Evolutionary conservation across 1,284 basidiomycete genomes (phyloP).

Genomic region (Singerocomus inundabilis): DNA sequence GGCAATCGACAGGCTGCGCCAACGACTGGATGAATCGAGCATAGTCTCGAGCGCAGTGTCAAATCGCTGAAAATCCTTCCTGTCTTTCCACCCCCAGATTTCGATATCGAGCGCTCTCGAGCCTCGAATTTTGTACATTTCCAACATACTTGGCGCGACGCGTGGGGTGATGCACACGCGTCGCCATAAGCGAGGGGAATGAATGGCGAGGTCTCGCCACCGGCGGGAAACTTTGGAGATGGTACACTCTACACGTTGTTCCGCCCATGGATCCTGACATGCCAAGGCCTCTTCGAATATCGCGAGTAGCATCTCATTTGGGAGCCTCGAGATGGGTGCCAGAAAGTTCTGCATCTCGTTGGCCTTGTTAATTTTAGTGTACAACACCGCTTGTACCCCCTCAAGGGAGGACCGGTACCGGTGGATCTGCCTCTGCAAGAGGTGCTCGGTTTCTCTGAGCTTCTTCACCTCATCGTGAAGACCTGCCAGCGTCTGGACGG

Average conservation of each 20-base stretch:
- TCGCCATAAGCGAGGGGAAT: constrained; percentile 30
- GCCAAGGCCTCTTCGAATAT: constrained; percentile 32
- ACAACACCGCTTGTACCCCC: constrained; percentile 15
- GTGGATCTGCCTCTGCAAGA: constrained; percentile 20
- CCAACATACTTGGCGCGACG: constrained; percentile 23
- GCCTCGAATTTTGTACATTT: constrained; percentile 26
- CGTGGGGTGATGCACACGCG: constrained; percentile 25
- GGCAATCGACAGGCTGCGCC: constrained; percentile 28
- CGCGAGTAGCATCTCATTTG: constrained; percentile 31
- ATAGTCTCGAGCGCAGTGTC: constrained; percentile 27
- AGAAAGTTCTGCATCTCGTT: constrained; percentile 32
- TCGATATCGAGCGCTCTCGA: constrained; percentile 29
- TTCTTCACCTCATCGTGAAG: constrained; percentile 22
- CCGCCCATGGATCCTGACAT: constrained; percentile 23
- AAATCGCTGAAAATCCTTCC: constrained; percentile 32
- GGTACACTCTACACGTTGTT: constrained; percentile 22
- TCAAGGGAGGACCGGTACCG: constrained; percentile 17
- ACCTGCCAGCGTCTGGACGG: constrained; percentile 16
- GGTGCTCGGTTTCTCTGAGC: constrained; percentile 20
- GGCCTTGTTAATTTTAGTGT: constrained; percentile 23
- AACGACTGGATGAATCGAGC: constrained; percentile 27
- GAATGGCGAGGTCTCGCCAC: constrained; percentile 28
- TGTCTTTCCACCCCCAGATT: constrained; percentile 31
- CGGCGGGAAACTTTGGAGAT: constrained; percentile 33
- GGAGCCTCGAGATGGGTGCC: constrained; percentile 30